Evolutionary conservation across 2,329 filamentous ascomycete genomes (phyloP).

Genomic region (Ciborinia camelliae): DNA sequence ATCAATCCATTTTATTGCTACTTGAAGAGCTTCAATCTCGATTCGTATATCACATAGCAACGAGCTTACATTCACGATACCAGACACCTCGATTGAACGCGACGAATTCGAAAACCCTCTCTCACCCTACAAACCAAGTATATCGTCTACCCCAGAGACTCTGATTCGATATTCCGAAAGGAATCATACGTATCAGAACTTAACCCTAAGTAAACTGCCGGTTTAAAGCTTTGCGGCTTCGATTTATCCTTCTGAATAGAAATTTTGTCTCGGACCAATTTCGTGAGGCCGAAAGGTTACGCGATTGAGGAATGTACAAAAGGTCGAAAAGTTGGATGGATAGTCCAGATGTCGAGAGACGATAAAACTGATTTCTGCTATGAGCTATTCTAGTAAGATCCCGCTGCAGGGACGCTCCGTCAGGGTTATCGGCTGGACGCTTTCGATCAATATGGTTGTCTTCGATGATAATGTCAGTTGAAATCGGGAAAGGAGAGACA

Average conservation of each 20-base stretch:
- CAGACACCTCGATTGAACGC: slow-evolving; percentile 25
- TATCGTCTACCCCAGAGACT: slow-evolving; percentile 76
- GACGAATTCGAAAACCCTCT: slow-evolving; percentile 43
- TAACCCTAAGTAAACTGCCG: slow-evolving; percentile 88
- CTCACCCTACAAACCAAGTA: slow-evolving; percentile 54
- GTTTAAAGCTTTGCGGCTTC: slow-evolving; percentile 67
- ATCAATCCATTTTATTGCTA: slow-evolving; percentile 22
- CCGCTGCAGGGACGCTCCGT: slow-evolving; percentile 73
- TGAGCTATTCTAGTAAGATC: slow-evolving; percentile 75
- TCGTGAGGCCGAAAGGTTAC: slow-evolving; percentile 41
- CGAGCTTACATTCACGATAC: slow-evolving; percentile 29
- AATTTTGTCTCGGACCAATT: slow-evolving; percentile 29
- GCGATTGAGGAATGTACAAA: slow-evolving; percentile 50
- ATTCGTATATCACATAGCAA: slow-evolving; percentile 27
- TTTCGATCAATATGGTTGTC: slow-evolving; percentile 56
- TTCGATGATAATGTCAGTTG: slow-evolving; percentile 46
- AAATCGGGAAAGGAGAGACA: slow-evolving; percentile 35
- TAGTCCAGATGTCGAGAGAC: slow-evolving; percentile 54
- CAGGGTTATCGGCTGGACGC: slow-evolving; percentile 63
- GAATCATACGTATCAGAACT: slow-evolving; percentile 77
- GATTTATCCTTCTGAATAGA: slow-evolving; percentile 68
- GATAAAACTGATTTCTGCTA: slow-evolving; percentile 57
- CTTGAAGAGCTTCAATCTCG: slow-evolving; percentile 24
- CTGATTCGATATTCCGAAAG: slow-evolving; percentile 67
- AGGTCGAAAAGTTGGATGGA: slow-evolving; percentile 49